These are phyloP conservation scores for Mycosarcoma mackinlayi DNA, from an alignment of 1,284 basidiomycete species.

Conservation along the genomic window DNA sequence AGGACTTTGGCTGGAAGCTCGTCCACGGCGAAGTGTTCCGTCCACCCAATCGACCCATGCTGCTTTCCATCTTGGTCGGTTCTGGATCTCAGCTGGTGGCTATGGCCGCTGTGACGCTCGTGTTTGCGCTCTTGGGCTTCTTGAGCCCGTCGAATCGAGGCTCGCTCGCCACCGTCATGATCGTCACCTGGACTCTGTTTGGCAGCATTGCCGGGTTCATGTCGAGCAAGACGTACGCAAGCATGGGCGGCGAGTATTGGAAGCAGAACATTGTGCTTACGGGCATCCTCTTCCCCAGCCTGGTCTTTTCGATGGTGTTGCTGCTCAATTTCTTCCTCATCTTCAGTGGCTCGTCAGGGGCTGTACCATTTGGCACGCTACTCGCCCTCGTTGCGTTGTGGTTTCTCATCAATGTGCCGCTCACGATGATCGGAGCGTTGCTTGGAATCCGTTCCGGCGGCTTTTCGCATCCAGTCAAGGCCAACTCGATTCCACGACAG, in stretches of 20 bases:
- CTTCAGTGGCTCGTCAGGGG: conserved; percentile 86
- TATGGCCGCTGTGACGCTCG: conserved; percentile 91
- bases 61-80: conserved; percentile 85
- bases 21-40: conserved; percentile 97
- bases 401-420: conserved; percentile 92
- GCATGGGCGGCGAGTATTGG: conserved; percentile 82
- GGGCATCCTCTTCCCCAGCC: conserved; percentile 88
- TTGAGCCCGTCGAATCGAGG: conserved; percentile 95
- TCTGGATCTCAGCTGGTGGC: conserved; percentile 89
- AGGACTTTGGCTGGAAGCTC: conserved; percentile 98
- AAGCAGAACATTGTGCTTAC: conserved; percentile 87
- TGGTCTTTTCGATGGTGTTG: conserved; percentile 67
- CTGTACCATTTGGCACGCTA: conserved; percentile 94
- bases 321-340: conserved; percentile 72
- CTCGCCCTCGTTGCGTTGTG: conserved; percentile 88
- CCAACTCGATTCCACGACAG: conserved; percentile 84
- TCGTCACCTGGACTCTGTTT: conserved; percentile 94
- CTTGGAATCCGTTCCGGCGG: conserved; percentile 89
- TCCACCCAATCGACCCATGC: conserved; percentile 77
- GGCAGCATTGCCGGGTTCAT: conserved; percentile 90
- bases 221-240: conserved; percentile 84
- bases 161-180: conserved; percentile 92
- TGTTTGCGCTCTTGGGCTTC: conserved; percentile 97
- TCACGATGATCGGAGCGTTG: conserved; percentile 73
- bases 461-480: conserved; percentile 83